Base-by-base conservation (phyloP, 805 yeast genomes). In the Suhomyces sp. region DNA sequence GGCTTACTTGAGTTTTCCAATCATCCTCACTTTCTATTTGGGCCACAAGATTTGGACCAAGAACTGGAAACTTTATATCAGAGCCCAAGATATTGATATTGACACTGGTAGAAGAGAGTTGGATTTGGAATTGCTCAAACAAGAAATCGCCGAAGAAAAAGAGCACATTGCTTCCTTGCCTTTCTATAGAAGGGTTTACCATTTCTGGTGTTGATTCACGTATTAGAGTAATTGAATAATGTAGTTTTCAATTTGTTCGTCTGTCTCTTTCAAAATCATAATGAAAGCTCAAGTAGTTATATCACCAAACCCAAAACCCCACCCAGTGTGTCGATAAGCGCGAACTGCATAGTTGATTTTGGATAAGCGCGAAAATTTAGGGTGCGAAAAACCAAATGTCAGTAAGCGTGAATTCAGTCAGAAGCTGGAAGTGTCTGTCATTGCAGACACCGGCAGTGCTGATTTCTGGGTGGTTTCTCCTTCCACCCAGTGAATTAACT, bases 21-120 rank as follows among this genome's bases (percentile, higher is more conserved):
- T 74, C 24, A 56, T 72, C 36, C 36, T 73, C 6, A 55, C 51
- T 2, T 59, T 65, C 26, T 75, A 66, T 49, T n/a, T 65, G 3
- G 70, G 66, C n/a, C 76, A 70, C 54, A 73, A 70, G 48, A 23
- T 64, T 18, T 72, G 71, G 69, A 67, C 62, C 36, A 68, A 57
- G 41, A 70, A 70, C 40, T 71, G 74, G 70, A 56, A 54, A 23
- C 52, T 63, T 14, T 68, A 68, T 48, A 54, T 70, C 36, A 65
- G 65, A 28, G 63, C 74, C 18, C 46, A 54, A 25, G 73, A 75
- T 19, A 72, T 81, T 46, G 84, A 79, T 46, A 51, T 81, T 22
- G 81, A 76, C 49, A 65, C 77, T 26, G 88, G 88, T 35, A 72
- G 83, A 54, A 70, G 82, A 43, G 76, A 73, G 28, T 44, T 71